A percentile compares a stretch with the other conserved stretches of the same genome.
Conservation (phyloP, 148 eudicot genomes). For the Rhododendron ovatum region DNA sequence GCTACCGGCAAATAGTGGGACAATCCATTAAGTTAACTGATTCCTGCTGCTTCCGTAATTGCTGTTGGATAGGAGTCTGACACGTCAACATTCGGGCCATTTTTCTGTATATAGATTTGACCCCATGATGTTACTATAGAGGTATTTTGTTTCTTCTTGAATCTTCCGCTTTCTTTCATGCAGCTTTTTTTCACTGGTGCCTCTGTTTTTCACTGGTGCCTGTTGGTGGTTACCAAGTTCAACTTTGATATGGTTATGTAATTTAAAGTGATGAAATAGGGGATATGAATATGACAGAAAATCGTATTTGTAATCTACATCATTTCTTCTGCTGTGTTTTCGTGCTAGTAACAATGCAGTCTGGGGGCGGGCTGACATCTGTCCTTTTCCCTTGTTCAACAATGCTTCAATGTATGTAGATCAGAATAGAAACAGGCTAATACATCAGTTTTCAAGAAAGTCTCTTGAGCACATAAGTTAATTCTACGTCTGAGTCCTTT, state of each 20-base stretch:
- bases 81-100: neutral
- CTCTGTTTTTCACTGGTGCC: neutral
- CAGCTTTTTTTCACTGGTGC: neutral
- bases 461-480: neutral
- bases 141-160: neutral
- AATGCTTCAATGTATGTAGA: neutral
- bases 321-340: neutral
- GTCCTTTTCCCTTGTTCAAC: neutral
- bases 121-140: constrained; percentile 14
- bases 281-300: neutral
- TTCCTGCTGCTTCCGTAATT: neutral
- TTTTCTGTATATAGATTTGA: constrained; percentile 17
- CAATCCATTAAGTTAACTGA: neutral
- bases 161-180: neutral
- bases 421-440: neutral
- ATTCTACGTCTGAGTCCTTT: neutral
- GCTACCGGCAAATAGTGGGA: neutral
- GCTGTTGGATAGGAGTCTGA: neutral
- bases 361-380: no score
- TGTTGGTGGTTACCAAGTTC: neutral
- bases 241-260: constrained; percentile 5
- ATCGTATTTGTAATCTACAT: neutral
- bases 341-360: no score
- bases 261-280: neutral
- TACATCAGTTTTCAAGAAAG: no score